Percentiles rank a stretch among this genome's conserved stretches.
Evolutionary conservation across 352 stramenopile genomes (phyloP).

Genomic region (Salisapilia sapeloensis): DNA sequence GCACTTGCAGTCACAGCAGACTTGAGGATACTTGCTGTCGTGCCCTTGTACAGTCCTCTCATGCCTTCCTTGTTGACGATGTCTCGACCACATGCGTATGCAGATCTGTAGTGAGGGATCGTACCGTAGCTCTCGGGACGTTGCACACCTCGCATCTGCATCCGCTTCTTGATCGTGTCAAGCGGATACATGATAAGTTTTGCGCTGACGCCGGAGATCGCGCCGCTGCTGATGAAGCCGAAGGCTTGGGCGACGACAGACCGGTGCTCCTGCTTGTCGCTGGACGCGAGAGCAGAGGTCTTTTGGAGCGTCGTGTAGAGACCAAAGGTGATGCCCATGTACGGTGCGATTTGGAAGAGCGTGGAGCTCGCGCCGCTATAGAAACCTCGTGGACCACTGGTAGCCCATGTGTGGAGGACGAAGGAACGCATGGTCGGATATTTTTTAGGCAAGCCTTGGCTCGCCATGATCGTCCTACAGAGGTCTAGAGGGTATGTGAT

Average conservation of each 20-base stretch:
- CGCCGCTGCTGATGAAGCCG: constrained; percentile 60
- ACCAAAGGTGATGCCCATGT: constrained; percentile 92
- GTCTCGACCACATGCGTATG: constrained; percentile 34
- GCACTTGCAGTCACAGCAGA: constrained; percentile 58
- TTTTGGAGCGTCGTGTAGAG: constrained; percentile 73
- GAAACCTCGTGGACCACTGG: constrained; percentile 67
- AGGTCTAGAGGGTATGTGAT: constrained; percentile 92
- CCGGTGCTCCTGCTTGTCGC: constrained; percentile 5
- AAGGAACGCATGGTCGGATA: constrained; percentile 74
- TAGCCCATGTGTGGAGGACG: constrained; percentile 38
- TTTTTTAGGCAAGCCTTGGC: constrained; percentile 70
- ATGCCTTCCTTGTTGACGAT: constrained; percentile 50
- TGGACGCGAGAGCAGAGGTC: constrained; percentile 6
- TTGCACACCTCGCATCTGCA: constrained; percentile 79
- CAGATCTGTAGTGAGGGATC: constrained; percentile 45
- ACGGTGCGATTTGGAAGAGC: constrained; percentile 87
- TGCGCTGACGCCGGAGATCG: constrained; percentile 74
- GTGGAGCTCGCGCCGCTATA: constrained; percentile 81
- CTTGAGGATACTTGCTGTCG: constrained; percentile 59
- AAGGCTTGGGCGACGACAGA: constrained; percentile 13
- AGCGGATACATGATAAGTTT: constrained; percentile 90
- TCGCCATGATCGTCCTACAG: constrained; percentile 87
- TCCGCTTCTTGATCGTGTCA: constrained; percentile 92
- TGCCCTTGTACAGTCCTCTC: constrained; percentile 64
- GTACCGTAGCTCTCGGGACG: constrained; percentile 39